Percentiles rank a stretch among this genome's conserved stretches.
These are phyloP conservation scores for Plenodomus lindquistii DNA, from an alignment of 2,329 filamentous ascomycete species.

Conservation along the genomic window DNA sequence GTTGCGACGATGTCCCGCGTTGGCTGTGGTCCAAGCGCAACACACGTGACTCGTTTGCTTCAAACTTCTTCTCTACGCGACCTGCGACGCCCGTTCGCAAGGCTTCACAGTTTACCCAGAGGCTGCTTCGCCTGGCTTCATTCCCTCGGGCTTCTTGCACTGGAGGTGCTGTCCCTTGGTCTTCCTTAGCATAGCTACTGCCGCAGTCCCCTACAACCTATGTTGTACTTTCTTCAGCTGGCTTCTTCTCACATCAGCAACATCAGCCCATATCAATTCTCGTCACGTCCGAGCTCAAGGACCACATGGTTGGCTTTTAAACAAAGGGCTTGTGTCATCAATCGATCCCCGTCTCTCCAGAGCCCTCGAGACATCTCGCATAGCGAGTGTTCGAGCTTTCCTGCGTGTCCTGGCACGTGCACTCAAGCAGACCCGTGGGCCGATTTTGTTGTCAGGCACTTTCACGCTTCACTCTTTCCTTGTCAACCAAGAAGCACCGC, in stretches of 20 bases:
- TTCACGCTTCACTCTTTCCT: conserved; percentile 16
- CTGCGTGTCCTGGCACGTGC: conserved; percentile 33
- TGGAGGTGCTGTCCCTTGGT: not conserved
- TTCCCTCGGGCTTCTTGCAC: not conserved
- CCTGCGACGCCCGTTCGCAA: conserved; percentile 9
- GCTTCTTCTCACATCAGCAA: conserved; percentile 28
- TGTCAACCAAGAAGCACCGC: not conserved
- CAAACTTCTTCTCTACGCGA: conserved; percentile 14
- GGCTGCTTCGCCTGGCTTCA: not conserved
- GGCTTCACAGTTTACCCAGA: conserved; percentile 3
- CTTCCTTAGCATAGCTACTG: not conserved
- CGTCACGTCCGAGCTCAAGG: not conserved
- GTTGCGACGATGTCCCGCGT: conserved; percentile 16
- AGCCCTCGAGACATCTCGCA: not conserved
- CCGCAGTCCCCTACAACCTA: conserved; percentile 5
- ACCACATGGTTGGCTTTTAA: not conserved
- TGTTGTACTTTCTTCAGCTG: conserved; percentile 18
- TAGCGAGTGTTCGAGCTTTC: conserved; percentile 10
- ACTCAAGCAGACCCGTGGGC: conserved; percentile 16
- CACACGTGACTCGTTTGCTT: conserved; percentile 22
- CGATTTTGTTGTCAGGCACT: conserved; percentile 29
- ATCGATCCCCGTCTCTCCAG: not conserved
- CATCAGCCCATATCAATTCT: not conserved
- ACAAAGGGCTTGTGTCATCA: not conserved
- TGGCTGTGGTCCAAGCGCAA: conserved; percentile 20